Evolutionary conservation across 2,329 filamentous ascomycete species (phyloP).

Genomic region (Aspergillus fischeri): DNA sequence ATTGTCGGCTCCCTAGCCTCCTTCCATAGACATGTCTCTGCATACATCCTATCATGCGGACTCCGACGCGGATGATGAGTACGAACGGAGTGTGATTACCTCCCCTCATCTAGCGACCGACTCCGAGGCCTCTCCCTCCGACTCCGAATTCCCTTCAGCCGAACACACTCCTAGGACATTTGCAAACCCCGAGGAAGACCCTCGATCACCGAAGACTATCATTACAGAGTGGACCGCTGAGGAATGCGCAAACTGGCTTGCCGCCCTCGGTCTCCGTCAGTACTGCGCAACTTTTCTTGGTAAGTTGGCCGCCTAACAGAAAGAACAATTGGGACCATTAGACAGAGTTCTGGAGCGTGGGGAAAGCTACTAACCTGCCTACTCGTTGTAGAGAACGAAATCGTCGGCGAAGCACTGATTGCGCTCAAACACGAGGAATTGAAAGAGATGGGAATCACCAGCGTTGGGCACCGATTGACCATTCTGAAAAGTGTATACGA

Average conservation of each 20-base stretch:
- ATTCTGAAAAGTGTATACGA: constrained; percentile 96
- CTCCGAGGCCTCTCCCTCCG: constrained; percentile 54
- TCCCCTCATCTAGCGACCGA: constrained; percentile 55
- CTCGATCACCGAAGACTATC: constrained; percentile 51
- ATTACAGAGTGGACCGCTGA: constrained; percentile 67
- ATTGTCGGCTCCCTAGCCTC: constrained; percentile 5
- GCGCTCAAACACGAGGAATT: constrained; percentile 87
- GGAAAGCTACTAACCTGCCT: background rate
- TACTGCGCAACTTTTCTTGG: constrained; percentile 81
- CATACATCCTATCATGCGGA: constrained; percentile 56
- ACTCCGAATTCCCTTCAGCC: constrained; percentile 55
- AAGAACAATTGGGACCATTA: constrained; percentile 4
- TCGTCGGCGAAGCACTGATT: constrained; percentile 85
- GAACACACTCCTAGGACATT: constrained; percentile 63
- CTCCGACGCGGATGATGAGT: constrained; percentile 64
- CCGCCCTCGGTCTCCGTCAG: constrained; percentile 72
- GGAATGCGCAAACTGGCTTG: constrained; percentile 86
- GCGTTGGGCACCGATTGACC: constrained; percentile 89
- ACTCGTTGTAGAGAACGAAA: constrained; percentile 70
- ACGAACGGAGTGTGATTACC: constrained; percentile 57
- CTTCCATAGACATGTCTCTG: constrained; percentile 35
- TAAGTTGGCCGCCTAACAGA: constrained; percentile 45
- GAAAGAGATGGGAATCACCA: constrained; percentile 89
- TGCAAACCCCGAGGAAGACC: constrained; percentile 49
- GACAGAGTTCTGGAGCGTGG: background rate